Evolutionary conservation across 108 stramenopile genomes (phyloP), one percentile per base, ranked within the genome.

Genomic region (Conticribra guillardii): DNA sequence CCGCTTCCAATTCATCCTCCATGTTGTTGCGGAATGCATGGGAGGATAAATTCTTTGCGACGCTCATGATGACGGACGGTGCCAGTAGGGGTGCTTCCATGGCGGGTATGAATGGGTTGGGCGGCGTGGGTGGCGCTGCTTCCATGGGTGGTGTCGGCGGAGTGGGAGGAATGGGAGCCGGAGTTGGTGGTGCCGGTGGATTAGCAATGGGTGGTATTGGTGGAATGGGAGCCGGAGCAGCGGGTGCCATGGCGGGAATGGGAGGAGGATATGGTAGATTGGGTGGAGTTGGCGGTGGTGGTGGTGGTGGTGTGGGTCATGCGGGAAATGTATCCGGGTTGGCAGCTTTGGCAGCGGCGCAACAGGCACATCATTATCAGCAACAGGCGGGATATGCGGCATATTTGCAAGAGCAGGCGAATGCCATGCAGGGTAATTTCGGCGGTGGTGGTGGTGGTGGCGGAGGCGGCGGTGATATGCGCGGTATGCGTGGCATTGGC

Each of bases 11-110:
- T 11, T 9, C n/a, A n/a, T n/a, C 37, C 37, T 41, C 37, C 37
- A 41, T 41, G 37, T 9, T 41, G 37, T 41, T 88, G 18, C 54
- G 57, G 30, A 85, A 81, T 56, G 65, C 75, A 21, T 88, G 77
- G 65, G 87, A 88, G 30, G 86, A 87, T 45, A 87, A 87, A 61
- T 74, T 84, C 61, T 87, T 87, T 32, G 73, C 81, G 0, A 84
- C 81, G 77, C 78, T 87, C 41, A 85, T 88, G 87, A 32, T 76
- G 31, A n/a, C n/a, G n/a, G 37, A 41, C 5, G 11, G 11, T 11
- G 37, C 37, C 37, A 41, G 37, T 11, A 41, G 37, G 37, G 11
- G 11, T 41, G 8, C 5, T 5, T 41, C 37, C 11, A 5, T 41
- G 5, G 37, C 37, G 8, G 37, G 37, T 11, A 11, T 5, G 37